Evolutionary conservation across 2,329 filamentous ascomycete species (phyloP).

Genomic region (Aspergillus persii): DNA sequence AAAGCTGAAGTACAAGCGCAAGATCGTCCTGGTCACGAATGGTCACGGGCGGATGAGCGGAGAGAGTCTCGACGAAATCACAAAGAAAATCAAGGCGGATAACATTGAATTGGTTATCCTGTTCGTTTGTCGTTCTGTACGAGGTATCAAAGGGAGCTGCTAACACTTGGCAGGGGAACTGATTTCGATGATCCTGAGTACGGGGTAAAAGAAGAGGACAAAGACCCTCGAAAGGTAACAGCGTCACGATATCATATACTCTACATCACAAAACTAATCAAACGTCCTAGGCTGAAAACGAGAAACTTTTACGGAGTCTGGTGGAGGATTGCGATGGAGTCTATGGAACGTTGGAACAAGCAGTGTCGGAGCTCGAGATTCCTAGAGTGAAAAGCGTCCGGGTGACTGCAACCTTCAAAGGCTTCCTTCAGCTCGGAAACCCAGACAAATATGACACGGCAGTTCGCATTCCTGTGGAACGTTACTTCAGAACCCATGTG

Average conservation of each 20-base stretch:
- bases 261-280: conserved; percentile 10
- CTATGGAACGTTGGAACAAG: conserved; percentile 83
- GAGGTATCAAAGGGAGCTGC: neutral
- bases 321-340: conserved; percentile 67
- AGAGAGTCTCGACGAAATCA: conserved; percentile 68
- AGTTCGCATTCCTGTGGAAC: conserved; percentile 79
- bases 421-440: conserved; percentile 76
- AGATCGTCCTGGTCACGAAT: conserved; percentile 83
- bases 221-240: conserved; percentile 65
- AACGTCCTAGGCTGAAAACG: conserved; percentile 62
- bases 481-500: conserved; percentile 82
- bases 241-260: neutral
- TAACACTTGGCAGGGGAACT: conserved; percentile 61
- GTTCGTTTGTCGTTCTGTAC: conserved; percentile 49
- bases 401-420: conserved; percentile 76
- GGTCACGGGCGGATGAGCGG: conserved; percentile 70
- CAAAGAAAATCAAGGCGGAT: conserved; percentile 69
- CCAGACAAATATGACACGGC: conserved; percentile 69
- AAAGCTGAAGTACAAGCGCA: conserved; percentile 75
- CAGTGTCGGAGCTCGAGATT: conserved; percentile 73
- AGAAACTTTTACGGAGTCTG: conserved; percentile 64
- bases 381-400: conserved; percentile 74
- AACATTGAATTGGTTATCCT: conserved; percentile 76
- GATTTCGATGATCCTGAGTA: conserved; percentile 92
- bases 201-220: conserved; percentile 89